Conservation (phyloP, 139 green algal genomes). For the Chlamydomonas incerta region DNA sequence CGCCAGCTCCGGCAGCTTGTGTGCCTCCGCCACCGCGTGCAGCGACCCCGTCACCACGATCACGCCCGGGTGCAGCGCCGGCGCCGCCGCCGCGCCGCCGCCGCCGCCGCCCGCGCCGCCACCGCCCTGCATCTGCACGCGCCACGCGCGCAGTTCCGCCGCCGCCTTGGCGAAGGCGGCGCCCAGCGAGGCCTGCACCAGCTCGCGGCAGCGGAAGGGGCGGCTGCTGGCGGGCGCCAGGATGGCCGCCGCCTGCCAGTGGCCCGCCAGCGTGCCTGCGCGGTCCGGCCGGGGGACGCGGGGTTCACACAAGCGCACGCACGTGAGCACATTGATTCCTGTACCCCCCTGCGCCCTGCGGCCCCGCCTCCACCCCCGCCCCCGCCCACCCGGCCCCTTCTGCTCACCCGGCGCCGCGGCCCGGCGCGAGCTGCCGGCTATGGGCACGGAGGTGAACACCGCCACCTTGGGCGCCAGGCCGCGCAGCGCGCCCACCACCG, state of each 20-base stretch:
- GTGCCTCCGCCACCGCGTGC: constrained; percentile 73
- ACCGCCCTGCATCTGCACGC: not conserved
- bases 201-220: constrained; percentile 61
- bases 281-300: not conserved
- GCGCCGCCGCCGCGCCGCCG: not conserved
- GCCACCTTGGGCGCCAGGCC: constrained; percentile 55
- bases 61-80: constrained; percentile 40
- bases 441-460: constrained; percentile 76
- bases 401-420: constrained; percentile 62
- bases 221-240: not conserved
- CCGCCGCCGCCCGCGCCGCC: constrained; percentile 63
- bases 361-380: not conserved
- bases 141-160: constrained; percentile 65
- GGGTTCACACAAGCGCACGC: no score
- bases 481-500: constrained; percentile 58
- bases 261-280: constrained; percentile 63
- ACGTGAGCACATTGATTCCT: no score
- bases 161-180: constrained; percentile 70
- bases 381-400: not conserved
- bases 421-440: constrained; percentile 69
- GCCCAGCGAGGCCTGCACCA: constrained; percentile 77
- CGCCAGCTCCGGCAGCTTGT: constrained; percentile 26
- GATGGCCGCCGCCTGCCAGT: constrained; percentile 76
- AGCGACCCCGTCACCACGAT: constrained; percentile 81
- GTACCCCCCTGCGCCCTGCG: no score